Evolutionary conservation across 116 monocot species (phyloP), one percentile per base, ranked within the genome.

Genomic region (Papilionanthe hybrid): DNA sequence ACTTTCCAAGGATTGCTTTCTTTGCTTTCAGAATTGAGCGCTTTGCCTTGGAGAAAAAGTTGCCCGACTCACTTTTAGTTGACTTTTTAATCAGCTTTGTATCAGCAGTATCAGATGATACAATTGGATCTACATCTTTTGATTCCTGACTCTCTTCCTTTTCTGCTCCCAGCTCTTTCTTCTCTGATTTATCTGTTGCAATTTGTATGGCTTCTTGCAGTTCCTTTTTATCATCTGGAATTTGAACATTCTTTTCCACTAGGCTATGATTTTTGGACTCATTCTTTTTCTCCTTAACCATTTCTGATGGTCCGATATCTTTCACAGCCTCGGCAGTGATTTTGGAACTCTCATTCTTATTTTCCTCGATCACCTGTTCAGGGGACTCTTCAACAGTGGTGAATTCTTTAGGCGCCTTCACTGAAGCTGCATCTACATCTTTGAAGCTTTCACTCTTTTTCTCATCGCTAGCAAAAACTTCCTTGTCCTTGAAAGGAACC

Each of bases 1-100:
- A 88, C 67, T 88, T 91, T 42, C 91, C 88, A 41, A 79, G 63
- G 28, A 91, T 91, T 42, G 88, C 88, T 66, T 88, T 91, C 84
- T 86, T 91, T 30, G 86, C 82, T 73, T 91, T 91, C 48, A 80
- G 79, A 42, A 91, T 76, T 28, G 91, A 91, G 15, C 86, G 88
- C 77, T 86, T 91, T 50, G 88, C 72, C 86, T 91, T 91, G 7
- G 88, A 84, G 13, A 88, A 80, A 37, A 91, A 71, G 73, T 72
- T 87, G 55, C 66, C 71, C 30, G 82, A 82, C 63, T 81, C 75
- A 22, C 76, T 58, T 17, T 79, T 78, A 55, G 81, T 72, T 13
- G 60, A 48, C 77, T 84, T 80, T 41, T 49, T 58, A 47, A 77
- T 6, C 13, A 49, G 13, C 48, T 12, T 49, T 49, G 49, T 49